Conservation (phyloP, 2,329 filamentous ascomycete species). For the Graphilbum sp. region DNA sequence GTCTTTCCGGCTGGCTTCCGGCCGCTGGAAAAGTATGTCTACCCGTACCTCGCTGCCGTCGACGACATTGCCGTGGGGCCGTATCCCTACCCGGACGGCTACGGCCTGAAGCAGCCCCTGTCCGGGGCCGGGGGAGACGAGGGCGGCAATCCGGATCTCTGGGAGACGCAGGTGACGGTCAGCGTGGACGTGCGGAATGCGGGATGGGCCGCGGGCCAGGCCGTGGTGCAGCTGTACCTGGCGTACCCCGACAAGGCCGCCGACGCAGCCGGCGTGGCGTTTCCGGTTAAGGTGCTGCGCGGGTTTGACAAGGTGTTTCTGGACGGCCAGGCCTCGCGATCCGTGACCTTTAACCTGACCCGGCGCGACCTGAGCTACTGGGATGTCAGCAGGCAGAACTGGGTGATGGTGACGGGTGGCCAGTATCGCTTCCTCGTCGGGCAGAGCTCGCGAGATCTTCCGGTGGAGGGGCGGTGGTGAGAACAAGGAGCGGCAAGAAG, state of each 20-base stretch:
- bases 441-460: slow-evolving; percentile 10
- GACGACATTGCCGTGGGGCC: slow-evolving; percentile 22
- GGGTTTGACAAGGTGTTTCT: slow-evolving; percentile 57
- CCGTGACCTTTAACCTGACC: slow-evolving; percentile 26
- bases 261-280: slow-evolving; percentile 6
- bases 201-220: slow-evolving; percentile 25
- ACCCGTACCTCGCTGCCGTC: slow-evolving; percentile 46
- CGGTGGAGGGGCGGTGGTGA: slow-evolving; percentile 8
- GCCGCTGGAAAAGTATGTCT: slow-evolving; percentile 53
- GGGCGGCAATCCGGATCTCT: slow-evolving; percentile 51
- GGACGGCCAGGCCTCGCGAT: slow-evolving; percentile 27
- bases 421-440: slow-evolving; percentile 9
- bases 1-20: slow-evolving; percentile 42
- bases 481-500: background rate
- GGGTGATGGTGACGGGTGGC: slow-evolving; percentile 17
- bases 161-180: slow-evolving; percentile 35
- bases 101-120: slow-evolving; percentile 26
- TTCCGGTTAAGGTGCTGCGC: slow-evolving; percentile 40
- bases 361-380: slow-evolving; percentile 37
- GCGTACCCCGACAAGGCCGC: slow-evolving; percentile 18
- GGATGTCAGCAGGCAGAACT: slow-evolving; percentile 32
- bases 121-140: slow-evolving; percentile 55
- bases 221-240: slow-evolving; percentile 31
- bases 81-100: slow-evolving; percentile 39
- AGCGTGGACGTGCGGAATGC: slow-evolving; percentile 36